These are phyloP conservation scores for Barbatosphaeria neglecta DNA, from an alignment of 495 filamentous ascomycete species.

Conservation along the genomic window DNA sequence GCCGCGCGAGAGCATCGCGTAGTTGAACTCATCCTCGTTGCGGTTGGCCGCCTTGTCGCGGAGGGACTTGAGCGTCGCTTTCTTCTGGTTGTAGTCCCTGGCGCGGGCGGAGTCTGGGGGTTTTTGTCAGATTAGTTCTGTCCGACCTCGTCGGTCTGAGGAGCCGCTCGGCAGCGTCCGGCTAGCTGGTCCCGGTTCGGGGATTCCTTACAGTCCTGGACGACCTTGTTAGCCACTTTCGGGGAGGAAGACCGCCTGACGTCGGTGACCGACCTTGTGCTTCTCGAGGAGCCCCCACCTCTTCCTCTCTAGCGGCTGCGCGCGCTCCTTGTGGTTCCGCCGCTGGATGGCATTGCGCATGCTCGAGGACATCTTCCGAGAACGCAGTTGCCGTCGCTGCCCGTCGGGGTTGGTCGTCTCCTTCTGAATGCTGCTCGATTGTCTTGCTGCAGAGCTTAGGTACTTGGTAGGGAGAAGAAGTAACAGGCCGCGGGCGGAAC, in stretches of 20 bases:
- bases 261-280: conserved; percentile 49
- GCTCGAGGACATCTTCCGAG: not conserved
- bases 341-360: not conserved
- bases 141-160: not conserved
- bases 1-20: conserved; percentile 65
- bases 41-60: conserved; percentile 70
- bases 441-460: not conserved
- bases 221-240: conserved; percentile 1
- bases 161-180: not conserved
- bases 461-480: too few species aligned
- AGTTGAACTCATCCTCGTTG: conserved; percentile 96
- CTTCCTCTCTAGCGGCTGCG: conserved; percentile 68
- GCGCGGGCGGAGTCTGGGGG: conserved; percentile 42
- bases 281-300: conserved; percentile 84
- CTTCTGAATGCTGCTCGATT: not conserved
- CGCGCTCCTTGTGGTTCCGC: conserved; percentile 62
- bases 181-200: too few species aligned
- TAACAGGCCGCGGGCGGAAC: too few species aligned
- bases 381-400: too few species aligned
- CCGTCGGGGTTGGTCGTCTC: not conserved
- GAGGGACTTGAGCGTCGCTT: conserved; percentile 64
- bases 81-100: conserved; percentile 77
- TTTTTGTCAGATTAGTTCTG: too few species aligned
- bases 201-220: not conserved
- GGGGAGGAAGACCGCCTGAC: conserved; percentile 29